Base-by-base conservation (phyloP, 148 eudicot genomes). In the Amaranthus palmeri region DNA sequence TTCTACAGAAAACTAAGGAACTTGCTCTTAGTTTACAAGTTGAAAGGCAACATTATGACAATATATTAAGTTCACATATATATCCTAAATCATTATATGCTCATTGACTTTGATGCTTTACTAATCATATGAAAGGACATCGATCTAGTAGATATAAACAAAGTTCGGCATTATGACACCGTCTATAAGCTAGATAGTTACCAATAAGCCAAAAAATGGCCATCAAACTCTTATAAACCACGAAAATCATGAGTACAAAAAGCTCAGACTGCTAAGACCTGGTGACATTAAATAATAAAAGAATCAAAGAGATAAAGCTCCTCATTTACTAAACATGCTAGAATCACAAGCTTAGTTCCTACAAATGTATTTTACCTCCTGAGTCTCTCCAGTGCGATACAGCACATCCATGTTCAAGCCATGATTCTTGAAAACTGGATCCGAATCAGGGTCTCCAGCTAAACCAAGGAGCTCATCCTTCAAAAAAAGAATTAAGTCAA, bases 401-500 rank as follows among this genome's bases (percentile, higher is more conserved):
- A 91, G 89, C 72, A 82, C 83, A 54, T 93, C 91, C 90, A 84
- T 91, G 72, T 88, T 77, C 49, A 93, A 82, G 69, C 86, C 61
- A 52, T 89, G 90, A 75, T 83, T 86, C 75, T 79, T 87, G 76
- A 87, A 87, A 14, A 68, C 78, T 46, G 65, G 78, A 72, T 90
- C 89, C 74, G 80, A 70, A 44, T 74, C 75, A 61, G 87, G 80
- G 41, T 86, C 90, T n/a, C 79, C 91, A 68, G 88, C 88, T 85
- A 91, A 83, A 67, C 97, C 98, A 73, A 91, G 93, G 80, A 91
- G 76, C 78, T 93, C 97, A 89, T 93, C 98, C 98, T 93, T 80
- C 83, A 74, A 61, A 13, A 57, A 65, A 51, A 2, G 11, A 60
- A 45, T n/a, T 3, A 43, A 40, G 55, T 61, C 56, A 72, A 46